These are phyloP conservation scores for Benincasa hispida DNA, from an alignment of 306 rosid genomes.

Conservation along the genomic window DNA sequence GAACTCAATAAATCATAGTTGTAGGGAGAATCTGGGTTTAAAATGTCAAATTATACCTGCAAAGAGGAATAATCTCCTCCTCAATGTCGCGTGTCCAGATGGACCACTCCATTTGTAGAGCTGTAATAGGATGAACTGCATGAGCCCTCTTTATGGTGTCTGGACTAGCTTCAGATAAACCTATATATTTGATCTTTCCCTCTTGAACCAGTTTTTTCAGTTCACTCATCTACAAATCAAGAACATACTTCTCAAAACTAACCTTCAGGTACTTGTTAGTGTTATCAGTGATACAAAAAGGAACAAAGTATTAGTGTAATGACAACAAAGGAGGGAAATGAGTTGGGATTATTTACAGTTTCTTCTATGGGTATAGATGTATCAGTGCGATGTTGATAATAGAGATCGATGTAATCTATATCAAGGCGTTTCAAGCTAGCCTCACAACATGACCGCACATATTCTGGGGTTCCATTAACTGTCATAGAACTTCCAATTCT, in stretches of 20 bases:
- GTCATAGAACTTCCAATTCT: constrained; percentile 8
- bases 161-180: constrained; percentile 65
- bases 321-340: neutral
- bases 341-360: constrained; percentile 32
- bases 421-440: constrained; percentile 66
- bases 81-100: constrained; percentile 73
- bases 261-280: neutral
- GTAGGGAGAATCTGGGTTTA: neutral
- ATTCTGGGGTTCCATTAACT: constrained; percentile 70
- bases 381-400: constrained; percentile 72
- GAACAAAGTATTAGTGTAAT: neutral
- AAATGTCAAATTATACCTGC: constrained; percentile 29
- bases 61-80: constrained; percentile 53
- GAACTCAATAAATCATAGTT: neutral
- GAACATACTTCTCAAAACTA: neutral
- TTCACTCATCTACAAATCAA: constrained; percentile 41
- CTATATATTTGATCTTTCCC: constrained; percentile 60
- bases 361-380: constrained; percentile 68
- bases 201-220: constrained; percentile 72
- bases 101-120: constrained; percentile 73
- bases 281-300: neutral
- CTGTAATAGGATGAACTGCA: constrained; percentile 70
- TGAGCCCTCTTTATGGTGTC: constrained; percentile 78
- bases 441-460: constrained; percentile 67
- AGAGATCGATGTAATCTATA: constrained; percentile 67